Evolutionary conservation across 78 protist species (phyloP), one percentile per base, ranked within the genome.

Genomic region (Andalucia godoyi): DNA sequence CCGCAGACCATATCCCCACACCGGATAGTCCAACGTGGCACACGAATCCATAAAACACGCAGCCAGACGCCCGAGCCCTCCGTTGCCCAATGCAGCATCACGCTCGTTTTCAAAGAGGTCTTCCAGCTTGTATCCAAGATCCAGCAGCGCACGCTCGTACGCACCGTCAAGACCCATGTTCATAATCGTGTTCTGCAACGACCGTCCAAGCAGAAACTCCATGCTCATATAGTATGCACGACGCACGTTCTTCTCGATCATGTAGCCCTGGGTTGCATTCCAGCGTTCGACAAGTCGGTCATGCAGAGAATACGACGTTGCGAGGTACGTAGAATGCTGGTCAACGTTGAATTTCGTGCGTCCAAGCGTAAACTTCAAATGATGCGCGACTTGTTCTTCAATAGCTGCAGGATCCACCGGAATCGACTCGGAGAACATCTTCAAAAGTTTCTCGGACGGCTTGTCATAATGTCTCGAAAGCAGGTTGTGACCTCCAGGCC

Each of bases 31-130:
- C 23, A 85, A 67, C 6, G 98, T 84, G 40, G 96, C 92, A 70
- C 87, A 45, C 10, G 95, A 85, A 60, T 94, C 98, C 63, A 94
- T 40, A 64, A 88, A 84, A 46, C 93, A 84, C 17, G 94, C 88
- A 1, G 94, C 94, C 8, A 87, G 74, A 3, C 96, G 77, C 37
- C 98, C 96, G 15, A 91, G 81, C 41, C 98, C 98, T 18, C 98
- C 98, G 66, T 94, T 94, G 52, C 98, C 98, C 12, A 94, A 89
- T 17, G 90, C 98, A 0, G 96, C 95, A 46, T 94, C 98, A 27
- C 63, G 67, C 74, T 94, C 98, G 69, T 84, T 73, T 67, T 71
- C 86, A 12, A 77, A 72, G 49, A 90, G 67, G 9, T 75, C 79
- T 45, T 84, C 91, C 34, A 80, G 49, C 34, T 54, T 52, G 43